Base-by-base conservation (phyloP, 2,329 filamentous ascomycete species). In the Aspergillus costaricaensis region DNA sequence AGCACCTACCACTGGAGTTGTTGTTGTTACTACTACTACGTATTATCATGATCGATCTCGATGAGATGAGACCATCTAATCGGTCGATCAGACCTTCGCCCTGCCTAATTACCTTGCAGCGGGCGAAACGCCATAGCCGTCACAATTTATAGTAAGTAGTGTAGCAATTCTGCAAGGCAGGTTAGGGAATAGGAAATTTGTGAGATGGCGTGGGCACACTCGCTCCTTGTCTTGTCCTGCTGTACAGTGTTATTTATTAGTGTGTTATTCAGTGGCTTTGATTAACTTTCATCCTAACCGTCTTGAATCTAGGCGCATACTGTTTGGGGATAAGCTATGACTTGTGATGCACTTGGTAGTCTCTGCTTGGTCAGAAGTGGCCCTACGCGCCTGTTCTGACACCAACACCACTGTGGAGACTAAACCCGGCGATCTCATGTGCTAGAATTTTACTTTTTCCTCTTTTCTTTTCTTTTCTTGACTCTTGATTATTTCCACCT, bases 341-440 rank as follows among this genome's bases (percentile, higher is more conserved):
- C 59, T 54, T 58, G 57, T 57, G 58, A 61, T 61, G 25, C 21
- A 25, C 19, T 36, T 44, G 25, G 17, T 17, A 17, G 8, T 30
- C 43, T 55, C 41, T 55, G 36, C 55, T 48, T 57, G 38, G 44
- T 55, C 38, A 44, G 32, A 17, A 50, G 62, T 59, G 62, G 39
- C 27, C 55, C 59, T 57, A 60, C 55, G 59, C 53, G 61, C 59
- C 60, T 44, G 32, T 63, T 63, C 65, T 68, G 65, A 67, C 67
- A 70, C 65, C 59, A 65, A 52, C 59, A 65, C 53, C 58, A 50
- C 52, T 62, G 70, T 70, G 70, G 68, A 61, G 57, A 61, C 59
- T 59, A 36, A 36, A 53, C 43, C 38, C 60, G 67, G 57, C 60
- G 68, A 71, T 70, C 68, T 60, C 53, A 25, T 58, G n/a, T 53